phyloP scores from a whole-genome alignment of 2,329 filamentous ascomycete genomes.

The Emericellopsis atlantica region DNA sequence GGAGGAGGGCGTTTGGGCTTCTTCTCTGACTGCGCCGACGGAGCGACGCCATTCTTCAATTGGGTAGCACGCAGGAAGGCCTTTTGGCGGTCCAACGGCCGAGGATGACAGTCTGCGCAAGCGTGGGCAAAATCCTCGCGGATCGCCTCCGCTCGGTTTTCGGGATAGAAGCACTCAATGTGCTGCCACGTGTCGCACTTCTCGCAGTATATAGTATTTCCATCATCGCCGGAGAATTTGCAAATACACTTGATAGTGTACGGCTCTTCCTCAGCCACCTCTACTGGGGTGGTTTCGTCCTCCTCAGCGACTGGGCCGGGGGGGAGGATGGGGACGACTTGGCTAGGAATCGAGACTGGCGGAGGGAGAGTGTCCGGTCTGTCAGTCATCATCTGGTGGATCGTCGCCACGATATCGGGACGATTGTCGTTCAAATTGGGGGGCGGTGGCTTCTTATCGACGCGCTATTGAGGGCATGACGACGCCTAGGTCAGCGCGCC shows the following conservation, averaged over 20 bases:
- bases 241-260: slow-evolving; percentile 99
- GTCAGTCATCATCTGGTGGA: slow-evolving; percentile 50
- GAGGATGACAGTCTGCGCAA: slow-evolving; percentile 79
- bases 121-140: slow-evolving; percentile 65
- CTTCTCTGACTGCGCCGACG: slow-evolving; percentile 45
- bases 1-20: slow-evolving; percentile 62
- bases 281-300: slow-evolving; percentile 31
- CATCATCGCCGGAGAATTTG: slow-evolving; percentile 86
- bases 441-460: slow-evolving; percentile 30
- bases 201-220: slow-evolving; percentile 94
- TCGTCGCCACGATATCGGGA: slow-evolving; percentile 23
- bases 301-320: slow-evolving; percentile 19
- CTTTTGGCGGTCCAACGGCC: slow-evolving; percentile 57
- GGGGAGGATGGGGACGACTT: slow-evolving; percentile 27
- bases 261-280: slow-evolving; percentile 58
- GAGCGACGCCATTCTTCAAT: slow-evolving; percentile 28
- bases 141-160: slow-evolving; percentile 60
- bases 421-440: slow-evolving; percentile 6
- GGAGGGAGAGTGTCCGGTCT: slow-evolving; percentile 39
- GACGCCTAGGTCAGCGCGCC: slow-evolving; percentile 33
- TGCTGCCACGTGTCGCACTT: slow-evolving; percentile 97
- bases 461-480: slow-evolving; percentile 45
- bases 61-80: slow-evolving; percentile 62
- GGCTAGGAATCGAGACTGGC: slow-evolving; percentile 43
- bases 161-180: slow-evolving; percentile 85